phyloP scores from a whole-genome alignment of 2,329 filamentous ascomycete species.

The Nectriaceae sp. region DNA sequence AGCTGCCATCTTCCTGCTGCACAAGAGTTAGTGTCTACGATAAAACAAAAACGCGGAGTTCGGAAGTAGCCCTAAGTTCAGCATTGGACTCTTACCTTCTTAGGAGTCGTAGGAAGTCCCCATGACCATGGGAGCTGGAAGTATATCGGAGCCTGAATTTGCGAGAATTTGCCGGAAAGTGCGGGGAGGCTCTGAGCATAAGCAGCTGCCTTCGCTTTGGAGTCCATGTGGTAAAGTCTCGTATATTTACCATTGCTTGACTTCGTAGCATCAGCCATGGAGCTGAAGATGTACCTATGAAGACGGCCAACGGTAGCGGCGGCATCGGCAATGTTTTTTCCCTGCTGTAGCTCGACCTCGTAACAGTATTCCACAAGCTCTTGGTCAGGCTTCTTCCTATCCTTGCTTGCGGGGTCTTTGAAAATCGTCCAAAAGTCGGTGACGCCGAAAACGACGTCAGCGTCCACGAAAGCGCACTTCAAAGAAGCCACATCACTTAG shows the following conservation, averaged over 20 bases:
- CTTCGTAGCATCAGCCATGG: constrained; percentile 15
- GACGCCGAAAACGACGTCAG: constrained; percentile 16
- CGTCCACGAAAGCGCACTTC: constrained; percentile 10
- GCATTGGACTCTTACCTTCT: constrained; percentile 19
- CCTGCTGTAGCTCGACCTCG: constrained; percentile 11
- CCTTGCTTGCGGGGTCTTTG: constrained; percentile 4
- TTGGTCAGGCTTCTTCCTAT: constrained; percentile 4
- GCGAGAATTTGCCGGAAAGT: constrained; percentile 12
- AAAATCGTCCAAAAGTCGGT: constrained; percentile 15
- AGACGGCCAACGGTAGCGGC: constrained; percentile 11
- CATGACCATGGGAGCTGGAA: constrained; percentile 13
- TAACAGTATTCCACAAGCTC: constrained; percentile 8
- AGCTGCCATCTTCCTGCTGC: constrained; percentile 16
- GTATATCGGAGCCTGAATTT: constrained; percentile 17
- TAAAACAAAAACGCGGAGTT: no score
- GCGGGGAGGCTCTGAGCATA: constrained; percentile 10
- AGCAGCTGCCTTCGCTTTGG: constrained; percentile 10
- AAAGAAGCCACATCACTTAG: constrained; percentile 8
- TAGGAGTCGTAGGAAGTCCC: constrained; percentile 15
- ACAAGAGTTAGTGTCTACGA: background rate
- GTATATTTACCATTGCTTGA: constrained; percentile 16
- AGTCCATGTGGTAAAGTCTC: constrained; percentile 14
- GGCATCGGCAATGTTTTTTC: constrained; percentile 6
- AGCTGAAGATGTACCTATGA: constrained; percentile 13
- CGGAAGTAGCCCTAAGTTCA: no score